Conservation (phyloP, 2,329 filamentous ascomycete species). For the Sclerotinia trifoliorum region DNA sequence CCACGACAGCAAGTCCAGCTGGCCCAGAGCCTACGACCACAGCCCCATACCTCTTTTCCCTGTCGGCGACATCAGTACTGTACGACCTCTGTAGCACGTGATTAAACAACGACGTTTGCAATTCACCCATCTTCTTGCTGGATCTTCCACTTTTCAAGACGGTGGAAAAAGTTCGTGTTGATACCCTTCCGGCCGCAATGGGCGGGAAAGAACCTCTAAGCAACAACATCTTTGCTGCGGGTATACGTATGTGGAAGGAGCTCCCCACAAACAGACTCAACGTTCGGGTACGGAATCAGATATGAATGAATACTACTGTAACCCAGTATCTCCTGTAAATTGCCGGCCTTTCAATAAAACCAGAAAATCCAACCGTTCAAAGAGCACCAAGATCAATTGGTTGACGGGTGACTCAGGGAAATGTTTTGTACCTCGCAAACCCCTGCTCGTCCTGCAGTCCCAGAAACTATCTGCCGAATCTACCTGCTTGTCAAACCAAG, state of each 20-base stretch:
- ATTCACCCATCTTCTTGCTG: not conserved
- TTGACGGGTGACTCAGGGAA: not conserved
- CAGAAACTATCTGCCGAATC: not conserved
- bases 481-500: not conserved
- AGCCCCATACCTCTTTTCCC: slow-evolving; percentile 45
- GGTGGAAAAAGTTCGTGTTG: slow-evolving; percentile 10
- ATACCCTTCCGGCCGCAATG: slow-evolving; percentile 10
- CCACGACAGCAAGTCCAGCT: slow-evolving; percentile 58
- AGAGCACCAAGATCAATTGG: not conserved
- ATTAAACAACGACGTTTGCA: not conserved
- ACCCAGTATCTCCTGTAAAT: not conserved
- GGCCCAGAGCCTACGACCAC: slow-evolving; percentile 60
- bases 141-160: slow-evolving; percentile 15
- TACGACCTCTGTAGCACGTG: slow-evolving; percentile 2
- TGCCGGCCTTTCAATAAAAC: not conserved
- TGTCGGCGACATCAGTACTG: not conserved
- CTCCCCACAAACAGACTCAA: not conserved
- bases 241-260: not conserved
- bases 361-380: not conserved
- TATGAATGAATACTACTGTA: not conserved
- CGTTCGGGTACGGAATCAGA: slow-evolving; percentile 4
- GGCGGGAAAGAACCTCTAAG: slow-evolving; percentile 6
- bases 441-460: not conserved
- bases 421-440: not conserved
- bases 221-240: slow-evolving; percentile 1